Conservation (phyloP, 805 yeast species). For the Myxozyma udenii region DNA sequence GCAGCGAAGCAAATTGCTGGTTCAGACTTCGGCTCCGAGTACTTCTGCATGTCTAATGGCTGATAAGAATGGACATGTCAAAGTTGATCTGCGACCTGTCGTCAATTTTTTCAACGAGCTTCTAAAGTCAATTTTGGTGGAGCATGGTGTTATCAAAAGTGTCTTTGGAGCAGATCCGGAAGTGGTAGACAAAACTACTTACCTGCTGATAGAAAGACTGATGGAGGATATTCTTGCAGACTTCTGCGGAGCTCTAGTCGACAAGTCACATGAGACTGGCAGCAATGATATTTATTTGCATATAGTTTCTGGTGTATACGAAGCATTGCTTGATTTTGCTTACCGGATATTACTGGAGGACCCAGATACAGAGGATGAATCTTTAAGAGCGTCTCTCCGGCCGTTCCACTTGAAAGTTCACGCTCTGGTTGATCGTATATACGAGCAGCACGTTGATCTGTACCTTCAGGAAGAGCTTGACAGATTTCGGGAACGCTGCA, state of each 20-base stretch:
- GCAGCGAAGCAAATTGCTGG: conserved; percentile 28
- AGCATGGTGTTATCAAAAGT: conserved; percentile 42
- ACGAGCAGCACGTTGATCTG: conserved; percentile 33
- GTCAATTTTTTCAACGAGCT: conserved; percentile 33
- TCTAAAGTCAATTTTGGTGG: conserved; percentile 41
- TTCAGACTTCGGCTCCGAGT: conserved; percentile 8
- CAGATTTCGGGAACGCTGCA: conserved; percentile 33
- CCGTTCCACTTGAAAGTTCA: conserved; percentile 27
- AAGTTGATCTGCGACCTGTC: conserved; percentile 29
- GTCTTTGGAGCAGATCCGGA: conserved; percentile 48
- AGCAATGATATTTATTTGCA: conserved; percentile 36
- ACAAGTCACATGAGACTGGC: conserved; percentile 15
- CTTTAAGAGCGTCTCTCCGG: conserved; percentile 1
- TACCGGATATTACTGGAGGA: conserved; percentile 33
- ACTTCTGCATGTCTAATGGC: conserved; percentile 14
- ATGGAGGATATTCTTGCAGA: conserved; percentile 37
- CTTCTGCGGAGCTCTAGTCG: conserved; percentile 32
- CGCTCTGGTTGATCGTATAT: conserved; percentile 31
- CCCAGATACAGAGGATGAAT: conserved; percentile 10
- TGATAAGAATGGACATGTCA: conserved; percentile 13
- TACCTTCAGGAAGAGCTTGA: conserved; percentile 37
- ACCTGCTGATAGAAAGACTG: conserved; percentile 49
- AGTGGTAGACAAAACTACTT: conserved; percentile 40
- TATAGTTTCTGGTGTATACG: conserved; percentile 43
- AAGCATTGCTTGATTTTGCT: conserved; percentile 26